phyloP scores from a whole-genome alignment of 176 grass and related monocot species.

The Urochloa ruziziensis region DNA sequence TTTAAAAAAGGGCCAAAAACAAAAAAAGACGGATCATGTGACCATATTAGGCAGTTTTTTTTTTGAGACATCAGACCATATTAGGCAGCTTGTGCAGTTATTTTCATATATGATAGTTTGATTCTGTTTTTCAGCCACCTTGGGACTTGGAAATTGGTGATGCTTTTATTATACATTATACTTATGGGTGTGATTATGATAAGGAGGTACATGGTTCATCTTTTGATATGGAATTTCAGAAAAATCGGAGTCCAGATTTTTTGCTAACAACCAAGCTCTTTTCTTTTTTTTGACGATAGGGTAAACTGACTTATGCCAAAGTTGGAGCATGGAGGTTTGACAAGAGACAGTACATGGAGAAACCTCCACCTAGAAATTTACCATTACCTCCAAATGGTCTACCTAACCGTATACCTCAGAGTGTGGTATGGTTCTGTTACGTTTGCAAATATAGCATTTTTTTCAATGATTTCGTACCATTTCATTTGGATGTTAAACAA shows the following conservation, averaged over 20 bases:
- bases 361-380: slow-evolving; percentile 76
- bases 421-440: slow-evolving; percentile 74
- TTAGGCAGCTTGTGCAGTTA: slow-evolving; percentile 9
- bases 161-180: slow-evolving; percentile 96
- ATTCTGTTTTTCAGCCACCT: slow-evolving; percentile 69
- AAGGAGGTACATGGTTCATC: slow-evolving; percentile 57
- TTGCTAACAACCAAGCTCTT: slow-evolving; percentile 21
- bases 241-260: background rate
- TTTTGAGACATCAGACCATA: too few relatives aligned
- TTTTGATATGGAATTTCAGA: slow-evolving; percentile 3
- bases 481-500: background rate
- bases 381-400: slow-evolving; percentile 75
- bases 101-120: slow-evolving; percentile 22
- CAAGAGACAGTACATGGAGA: slow-evolving; percentile 70
- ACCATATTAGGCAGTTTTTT: too few relatives aligned
- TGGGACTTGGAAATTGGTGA: slow-evolving; percentile 85
- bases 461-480: background rate
- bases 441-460: slow-evolving; percentile 20
- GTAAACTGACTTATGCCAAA: slow-evolving; percentile 83
- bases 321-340: slow-evolving; percentile 98
- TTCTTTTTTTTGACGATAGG: slow-evolving; percentile 44
- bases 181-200: slow-evolving; percentile 91
- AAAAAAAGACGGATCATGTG: background rate
- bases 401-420: slow-evolving; percentile 40
- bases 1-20: too few relatives aligned